Base-by-base conservation (phyloP, 2,329 filamentous ascomycete species). In the Ustilaginoidea virens region DNA sequence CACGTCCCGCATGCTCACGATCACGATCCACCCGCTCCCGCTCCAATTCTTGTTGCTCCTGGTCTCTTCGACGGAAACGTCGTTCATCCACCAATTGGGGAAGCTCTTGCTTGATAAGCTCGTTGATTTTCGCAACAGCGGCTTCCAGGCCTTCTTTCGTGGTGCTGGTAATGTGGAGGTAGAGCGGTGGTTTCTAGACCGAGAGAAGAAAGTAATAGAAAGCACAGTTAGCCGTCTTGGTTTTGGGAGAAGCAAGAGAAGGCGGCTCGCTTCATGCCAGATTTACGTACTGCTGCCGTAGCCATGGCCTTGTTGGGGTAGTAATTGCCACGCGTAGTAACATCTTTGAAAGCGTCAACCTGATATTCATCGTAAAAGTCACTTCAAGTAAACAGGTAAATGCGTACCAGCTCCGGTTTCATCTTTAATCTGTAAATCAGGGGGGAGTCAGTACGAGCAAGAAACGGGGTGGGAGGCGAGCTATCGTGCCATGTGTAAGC, bases 341-440 rank as follows among this genome's bases (percentile, higher is more conserved):
- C 83, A 86, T 98, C 90, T 96, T n/a, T 48, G 58, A 14, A 22
- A 20, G 45, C 53, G 62, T 72, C 61, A 73, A 70, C 52, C 57
- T 69, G 49, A n/a, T 45, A 52, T 42, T 53, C 46, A 55, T 48
- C 59, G 20, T n/a, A 22, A 15, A 45, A 55, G 63, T 72, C 62
- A 73, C 71, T 51, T 56, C 69, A 49, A 60, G 62, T 14, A 18
- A 33, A 33, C 32, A 26, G 54, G 27, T n/a, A n/a, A 33, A 60
- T 65, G 73, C 86, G 76, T 98, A 98, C 90, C 90, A 69, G 90
- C 87, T 70, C 90, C 90, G 76, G 87, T 96, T 50, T 94, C 83
- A 66, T 94, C 87, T 78, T 93, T 92, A 50, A 98, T 98, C 90
- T 98, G 86, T 48, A 13, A 23, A 80, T 80, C 75, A 90, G 71